A percentile compares a stretch with the other conserved stretches of the same genome.
Conservation (phyloP, 2,329 filamentous ascomycete genomes). For the Talaromyces sp. region DNA sequence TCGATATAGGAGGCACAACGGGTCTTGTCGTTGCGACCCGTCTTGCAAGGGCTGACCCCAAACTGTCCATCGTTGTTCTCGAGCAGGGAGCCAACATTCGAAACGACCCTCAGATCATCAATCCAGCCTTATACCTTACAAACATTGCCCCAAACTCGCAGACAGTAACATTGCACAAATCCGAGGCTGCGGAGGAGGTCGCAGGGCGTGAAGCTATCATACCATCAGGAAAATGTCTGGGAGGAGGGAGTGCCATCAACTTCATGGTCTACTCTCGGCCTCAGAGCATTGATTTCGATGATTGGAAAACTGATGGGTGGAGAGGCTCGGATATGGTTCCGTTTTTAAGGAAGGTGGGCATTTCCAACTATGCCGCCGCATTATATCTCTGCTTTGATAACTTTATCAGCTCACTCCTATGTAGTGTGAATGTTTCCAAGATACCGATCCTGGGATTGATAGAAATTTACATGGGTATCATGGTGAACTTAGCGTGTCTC, state of each 20-base stretch:
- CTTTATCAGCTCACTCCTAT: background rate
- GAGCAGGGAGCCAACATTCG: conserved; percentile 53
- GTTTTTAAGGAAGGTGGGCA: conserved; percentile 44
- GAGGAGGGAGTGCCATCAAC: conserved; percentile 60
- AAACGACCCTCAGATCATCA: conserved; percentile 46
- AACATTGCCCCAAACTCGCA: conserved; percentile 49
- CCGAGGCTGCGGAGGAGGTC: conserved; percentile 36
- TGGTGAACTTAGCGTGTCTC: conserved; percentile 15
- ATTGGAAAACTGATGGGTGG: conserved; percentile 53
- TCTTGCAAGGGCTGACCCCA: conserved; percentile 48
- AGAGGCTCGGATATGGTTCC: conserved; percentile 49
- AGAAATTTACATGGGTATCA: conserved; percentile 15
- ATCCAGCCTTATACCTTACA: conserved; percentile 48
- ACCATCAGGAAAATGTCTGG: conserved; percentile 49
- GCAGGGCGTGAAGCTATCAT: conserved; percentile 29
- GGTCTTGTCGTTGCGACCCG: conserved; percentile 49
- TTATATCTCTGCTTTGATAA: background rate
- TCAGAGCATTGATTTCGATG: conserved; percentile 37
- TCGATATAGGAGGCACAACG: conserved; percentile 40
- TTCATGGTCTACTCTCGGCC: conserved; percentile 50
- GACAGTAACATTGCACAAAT: conserved; percentile 50
- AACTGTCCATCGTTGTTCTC: conserved; percentile 49
- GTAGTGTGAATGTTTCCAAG: conserved; percentile 17
- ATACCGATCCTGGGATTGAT: conserved; percentile 13
- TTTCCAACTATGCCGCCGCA: background rate